phyloP scores from a whole-genome alignment of 768 basidiomycete genomes.

The Tricholoma matsutake region DNA sequence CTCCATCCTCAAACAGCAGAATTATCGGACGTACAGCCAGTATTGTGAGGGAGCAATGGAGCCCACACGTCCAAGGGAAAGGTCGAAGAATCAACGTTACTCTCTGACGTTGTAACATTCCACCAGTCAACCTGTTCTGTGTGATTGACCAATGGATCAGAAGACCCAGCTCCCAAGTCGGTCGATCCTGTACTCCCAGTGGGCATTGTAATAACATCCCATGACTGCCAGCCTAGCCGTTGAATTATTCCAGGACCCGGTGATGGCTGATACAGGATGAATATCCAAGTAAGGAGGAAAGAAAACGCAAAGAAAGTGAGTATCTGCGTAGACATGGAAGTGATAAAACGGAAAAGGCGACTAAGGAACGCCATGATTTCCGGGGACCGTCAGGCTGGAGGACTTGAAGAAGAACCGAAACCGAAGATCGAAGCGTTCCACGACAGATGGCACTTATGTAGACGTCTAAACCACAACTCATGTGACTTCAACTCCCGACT shows the following conservation, averaged over 20 bases:
- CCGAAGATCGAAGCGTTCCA: not conserved
- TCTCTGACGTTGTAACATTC: constrained; percentile 48
- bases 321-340: constrained; percentile 56
- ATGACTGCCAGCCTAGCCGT: constrained; percentile 85
- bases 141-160: not conserved
- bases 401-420: not conserved
- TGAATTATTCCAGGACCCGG: constrained; percentile 69
- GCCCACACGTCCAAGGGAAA: constrained; percentile 81
- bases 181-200: constrained; percentile 10
- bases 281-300: constrained; percentile 69
- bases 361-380: constrained; percentile 37
- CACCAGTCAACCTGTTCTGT: constrained; percentile 60
- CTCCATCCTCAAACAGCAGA: not conserved
- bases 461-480: not conserved
- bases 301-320: constrained; percentile 64
- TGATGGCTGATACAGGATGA: constrained; percentile 78
- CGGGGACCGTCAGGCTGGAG: constrained; percentile 15
- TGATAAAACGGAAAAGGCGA: constrained; percentile 48
- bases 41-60: constrained; percentile 71
- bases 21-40: constrained; percentile 54
- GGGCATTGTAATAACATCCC: constrained; percentile 58
- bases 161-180: constrained; percentile 9
- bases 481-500: constrained; percentile 7
- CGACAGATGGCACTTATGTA: no score
- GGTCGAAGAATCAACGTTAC: constrained; percentile 55